Conservation (phyloP, 805 yeast genomes). For the Yarrowia bubula region DNA sequence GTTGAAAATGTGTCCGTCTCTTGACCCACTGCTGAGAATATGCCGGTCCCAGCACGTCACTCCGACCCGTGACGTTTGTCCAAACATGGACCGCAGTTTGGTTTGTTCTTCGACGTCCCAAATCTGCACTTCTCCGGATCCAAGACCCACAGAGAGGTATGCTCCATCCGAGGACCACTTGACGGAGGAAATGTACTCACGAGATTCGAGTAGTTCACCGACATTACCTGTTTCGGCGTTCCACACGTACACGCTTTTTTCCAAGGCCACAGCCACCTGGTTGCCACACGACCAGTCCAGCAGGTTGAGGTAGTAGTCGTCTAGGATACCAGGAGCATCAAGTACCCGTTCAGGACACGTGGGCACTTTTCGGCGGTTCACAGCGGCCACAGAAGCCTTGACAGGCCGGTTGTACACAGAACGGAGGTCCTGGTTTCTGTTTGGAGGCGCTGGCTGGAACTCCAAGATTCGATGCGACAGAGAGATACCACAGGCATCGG, state of each 20-base stretch:
- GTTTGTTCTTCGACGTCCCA: conserved; percentile 85
- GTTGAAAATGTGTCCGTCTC: conserved; percentile 77
- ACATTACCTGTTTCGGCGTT: conserved; percentile 82
- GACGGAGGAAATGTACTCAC: conserved; percentile 58
- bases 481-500: conserved; percentile 90
- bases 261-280: conserved; percentile 83
- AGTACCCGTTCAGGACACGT: conserved; percentile 88
- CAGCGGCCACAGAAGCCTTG: conserved; percentile 37
- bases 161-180: conserved; percentile 91
- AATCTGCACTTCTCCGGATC: conserved; percentile 80
- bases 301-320: conserved; percentile 86
- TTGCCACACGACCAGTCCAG: conserved; percentile 85
- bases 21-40: conserved; percentile 78
- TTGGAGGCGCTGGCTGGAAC: conserved; percentile 72
- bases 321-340: conserved; percentile 93
- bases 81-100: conserved; percentile 75
- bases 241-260: conserved; percentile 84
- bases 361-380: conserved; percentile 59
- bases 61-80: conserved; percentile 74
- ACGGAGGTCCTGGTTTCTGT: conserved; percentile 39
- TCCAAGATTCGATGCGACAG: conserved; percentile 79
- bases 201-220: conserved; percentile 56
- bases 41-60: conserved; percentile 84
- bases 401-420: conserved; percentile 41
- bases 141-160: conserved; percentile 78